Percentiles rank a stretch among this genome's conserved stretches.
phyloP scores from a whole-genome alignment of 371 early-diverging fungal genomes.

The Chytridium lagenaria region DNA sequence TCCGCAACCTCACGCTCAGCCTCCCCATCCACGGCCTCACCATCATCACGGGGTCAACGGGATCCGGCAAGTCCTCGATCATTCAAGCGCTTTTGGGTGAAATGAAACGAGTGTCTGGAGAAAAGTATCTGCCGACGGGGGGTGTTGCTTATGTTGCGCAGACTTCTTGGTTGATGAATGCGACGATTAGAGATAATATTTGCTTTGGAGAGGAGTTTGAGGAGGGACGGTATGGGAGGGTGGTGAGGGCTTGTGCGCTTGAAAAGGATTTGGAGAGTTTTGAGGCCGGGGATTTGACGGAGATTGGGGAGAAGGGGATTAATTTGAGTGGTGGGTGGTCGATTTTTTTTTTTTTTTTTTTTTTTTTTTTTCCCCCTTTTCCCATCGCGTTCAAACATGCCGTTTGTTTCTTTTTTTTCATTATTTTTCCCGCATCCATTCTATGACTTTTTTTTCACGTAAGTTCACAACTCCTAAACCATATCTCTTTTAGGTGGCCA shows the following conservation, averaged over 20 bases:
- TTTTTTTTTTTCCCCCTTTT: not conserved
- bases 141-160: conserved; percentile 57
- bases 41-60: conserved; percentile 41
- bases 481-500: conserved; percentile 35
- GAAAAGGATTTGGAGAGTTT: conserved; percentile 80
- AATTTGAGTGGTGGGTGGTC: conserved; percentile 27
- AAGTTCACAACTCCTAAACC: not conserved
- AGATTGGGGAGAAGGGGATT: conserved; percentile 81
- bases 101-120: conserved; percentile 44
- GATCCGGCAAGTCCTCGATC: conserved; percentile 43
- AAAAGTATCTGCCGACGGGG: conserved; percentile 36
- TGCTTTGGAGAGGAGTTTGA: conserved; percentile 55
- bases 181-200: conserved; percentile 49
- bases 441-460: not conserved
- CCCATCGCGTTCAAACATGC: too few relatives aligned
- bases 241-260: conserved; percentile 65
- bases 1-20: conserved; percentile 31
- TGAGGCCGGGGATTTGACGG: conserved; percentile 79
- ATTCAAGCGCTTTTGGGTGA: conserved; percentile 46
- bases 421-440: too few relatives aligned
- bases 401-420: not conserved
- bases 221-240: conserved; percentile 43
- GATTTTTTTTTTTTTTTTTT: not conserved
- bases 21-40: conserved; percentile 39
- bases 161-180: conserved; percentile 55